Evolutionary conservation across 805 yeast species (phyloP), one percentile per base, ranked within the genome.

Genomic region (Cyberlindnera xylosilytica): DNA sequence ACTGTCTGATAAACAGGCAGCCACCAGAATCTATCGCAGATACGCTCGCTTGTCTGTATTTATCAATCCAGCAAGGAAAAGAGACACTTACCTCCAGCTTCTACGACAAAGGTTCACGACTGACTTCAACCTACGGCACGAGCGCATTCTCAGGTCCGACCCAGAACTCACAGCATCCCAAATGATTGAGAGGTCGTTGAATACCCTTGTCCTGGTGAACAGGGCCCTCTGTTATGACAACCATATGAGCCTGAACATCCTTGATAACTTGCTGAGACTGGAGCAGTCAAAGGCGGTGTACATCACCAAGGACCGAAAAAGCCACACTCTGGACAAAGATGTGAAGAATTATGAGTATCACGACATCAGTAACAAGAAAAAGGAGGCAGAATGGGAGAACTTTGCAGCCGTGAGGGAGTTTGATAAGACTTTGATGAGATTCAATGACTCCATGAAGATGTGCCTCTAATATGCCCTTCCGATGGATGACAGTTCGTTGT

Each of bases 371-470:
- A 24, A 32, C 13, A 16, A 36, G 15, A 12, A 23, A 6, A 35
- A 7, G 12, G 6, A 17, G 23, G 46, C 41, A 35, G 38, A 34
- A 12, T 42, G 39, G 41, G 38, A 37, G n/a, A 31, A 34, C 12
- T 40, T 45, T 27, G 26, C 2, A 1, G 38, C 45, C 16, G 30
- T 45, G 20, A 35, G 43, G 23, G 44, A 50, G 23, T 48, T 36
- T 39, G 54, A 50, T 34, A 41, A 24, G 19, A 38, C 42, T 1
- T 8, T 50, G 26, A 28, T 50, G 42, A 45, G 42, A 30, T 33
- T 50, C n/a, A 47, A 50, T 26, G 49, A 50, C 19, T 35, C 47
- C 6, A 20, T 35, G 36, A 31, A 37, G 10, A 38, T 47, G 46
- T 23, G 26, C n/a, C 20, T 44, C n/a, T 44, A 23, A 39, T 17